Percentiles rank a stretch among this genome's conserved stretches.
phyloP scores from a whole-genome alignment of 1,284 basidiomycete species.

The Ceratobasidium papillatum region DNA sequence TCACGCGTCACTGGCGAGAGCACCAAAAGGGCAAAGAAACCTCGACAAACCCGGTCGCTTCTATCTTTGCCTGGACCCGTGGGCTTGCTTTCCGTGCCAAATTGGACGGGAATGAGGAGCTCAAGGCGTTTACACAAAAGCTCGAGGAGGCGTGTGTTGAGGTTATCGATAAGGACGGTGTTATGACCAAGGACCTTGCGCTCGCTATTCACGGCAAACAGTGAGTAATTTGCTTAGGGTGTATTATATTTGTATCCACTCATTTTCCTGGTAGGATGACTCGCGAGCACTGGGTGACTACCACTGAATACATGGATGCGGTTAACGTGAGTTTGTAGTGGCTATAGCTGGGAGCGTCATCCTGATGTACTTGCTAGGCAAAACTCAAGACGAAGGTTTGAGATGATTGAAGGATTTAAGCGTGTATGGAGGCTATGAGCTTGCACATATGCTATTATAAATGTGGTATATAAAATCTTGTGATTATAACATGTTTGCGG shows the following conservation, averaged over 20 bases:
- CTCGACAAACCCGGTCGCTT: slow-evolving; percentile 97
- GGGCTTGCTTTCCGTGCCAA: slow-evolving; percentile 94
- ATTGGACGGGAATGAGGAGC: slow-evolving; percentile 83
- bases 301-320: slow-evolving; percentile 89
- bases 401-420: neutral
- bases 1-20: slow-evolving; percentile 97
- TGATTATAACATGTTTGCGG: neutral
- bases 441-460: neutral
- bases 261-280: slow-evolving; percentile 64
- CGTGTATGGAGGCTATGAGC: neutral
- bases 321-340: slow-evolving; percentile 67
- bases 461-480: neutral
- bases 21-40: slow-evolving; percentile 96
- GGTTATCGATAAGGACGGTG: slow-evolving; percentile 85
- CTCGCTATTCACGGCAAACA: slow-evolving; percentile 93
- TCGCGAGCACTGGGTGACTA: slow-evolving; percentile 93
- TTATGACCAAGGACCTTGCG: slow-evolving; percentile 98
- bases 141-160: slow-evolving; percentile 92
- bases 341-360: no score
- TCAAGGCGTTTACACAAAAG: slow-evolving; percentile 79
- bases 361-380: neutral
- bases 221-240: slow-evolving; percentile 23
- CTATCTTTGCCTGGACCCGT: slow-evolving; percentile 99
- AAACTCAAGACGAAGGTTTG: slow-evolving; percentile 29
- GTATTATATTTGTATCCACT: neutral